Percentiles rank a stretch among this genome's conserved stretches.
Evolutionary conservation across 305 asterid genomes (phyloP).

Genomic region (Fraxinus nigra): DNA sequence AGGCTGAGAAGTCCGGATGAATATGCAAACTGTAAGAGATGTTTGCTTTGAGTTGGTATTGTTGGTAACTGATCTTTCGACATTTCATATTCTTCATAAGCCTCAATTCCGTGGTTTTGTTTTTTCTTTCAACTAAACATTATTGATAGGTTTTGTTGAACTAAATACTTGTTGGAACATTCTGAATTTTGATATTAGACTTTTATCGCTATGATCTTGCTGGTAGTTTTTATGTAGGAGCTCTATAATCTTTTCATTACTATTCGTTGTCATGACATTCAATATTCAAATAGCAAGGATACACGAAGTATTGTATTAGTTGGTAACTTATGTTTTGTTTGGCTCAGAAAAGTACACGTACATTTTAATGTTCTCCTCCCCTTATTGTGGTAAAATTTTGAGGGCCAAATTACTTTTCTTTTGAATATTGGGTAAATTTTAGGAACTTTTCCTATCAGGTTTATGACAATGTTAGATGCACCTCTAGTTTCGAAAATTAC

Average conservation of each 20-base stretch:
- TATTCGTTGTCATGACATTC: background rate
- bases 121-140: background rate
- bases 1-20: conserved; percentile 37
- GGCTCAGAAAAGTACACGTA: background rate
- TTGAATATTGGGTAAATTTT: background rate
- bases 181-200: background rate
- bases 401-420: background rate
- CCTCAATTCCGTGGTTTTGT: background rate
- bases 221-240: background rate
- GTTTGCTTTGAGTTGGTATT: background rate
- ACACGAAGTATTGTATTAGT: background rate
- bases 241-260: background rate
- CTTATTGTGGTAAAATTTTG: background rate
- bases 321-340: background rate
- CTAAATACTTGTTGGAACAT: background rate
- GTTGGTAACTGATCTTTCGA: background rate
- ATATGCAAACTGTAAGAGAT: background rate
- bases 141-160: background rate
- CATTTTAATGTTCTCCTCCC: background rate
- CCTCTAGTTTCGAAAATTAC: background rate
- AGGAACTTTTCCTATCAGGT: background rate
- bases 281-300: background rate
- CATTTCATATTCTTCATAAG: background rate
- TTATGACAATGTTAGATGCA: background rate
- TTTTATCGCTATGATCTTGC: background rate